Evolutionary conservation across 179 eudicot genomes (phyloP), one percentile per base, ranked within the genome.

Genomic region (Nepenthes alata): DNA sequence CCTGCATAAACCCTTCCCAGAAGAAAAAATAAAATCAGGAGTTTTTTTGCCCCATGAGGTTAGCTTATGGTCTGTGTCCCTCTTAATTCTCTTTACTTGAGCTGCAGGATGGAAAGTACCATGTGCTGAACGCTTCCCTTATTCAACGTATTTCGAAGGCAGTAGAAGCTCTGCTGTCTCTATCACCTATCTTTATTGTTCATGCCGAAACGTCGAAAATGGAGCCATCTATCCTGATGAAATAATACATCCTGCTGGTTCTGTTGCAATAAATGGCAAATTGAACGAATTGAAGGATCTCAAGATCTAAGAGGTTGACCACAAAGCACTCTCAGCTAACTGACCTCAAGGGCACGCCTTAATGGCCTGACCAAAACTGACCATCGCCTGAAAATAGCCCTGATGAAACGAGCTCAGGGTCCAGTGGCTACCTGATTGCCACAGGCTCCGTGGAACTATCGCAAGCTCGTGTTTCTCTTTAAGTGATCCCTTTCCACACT

Each of bases 141-240:
- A 78, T 75, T 89, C 98, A n/a, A 81, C 85, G 35, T 85, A 86
- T 72, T 91, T 91, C 37, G 88, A 77, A 64, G 98, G 98, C 60
- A 69, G 67, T 55, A 74, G 37, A 37, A 84, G 98, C 78, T 89
- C 95, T 58, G 81, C 72, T 57, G 76, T 77, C 36, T 66, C 78
- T 39, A 75, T 62, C 62, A 74, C 78, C 62, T 62, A 70, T 67
- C 70, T 61, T 39, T 71, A 78, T 70, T 67, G 65, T 59, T 57
- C 49, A 55, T 14, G 49, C 49, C 68, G 66, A 53, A 67, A 44
- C 53, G 61, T 79, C 38, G 82, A 74, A 69, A 80, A 87, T 64
- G 91, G 83, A 15, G 63, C 67, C 53, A 9, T 68, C 49, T 59
- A 67, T 68, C 72, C 64, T 55, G 53, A 66, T 7, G 70, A 72